Evolutionary conservation across 257 asterid genomes (phyloP), one percentile per base, ranked within the genome.

Genomic region (Solanum ahanhuiri): DNA sequence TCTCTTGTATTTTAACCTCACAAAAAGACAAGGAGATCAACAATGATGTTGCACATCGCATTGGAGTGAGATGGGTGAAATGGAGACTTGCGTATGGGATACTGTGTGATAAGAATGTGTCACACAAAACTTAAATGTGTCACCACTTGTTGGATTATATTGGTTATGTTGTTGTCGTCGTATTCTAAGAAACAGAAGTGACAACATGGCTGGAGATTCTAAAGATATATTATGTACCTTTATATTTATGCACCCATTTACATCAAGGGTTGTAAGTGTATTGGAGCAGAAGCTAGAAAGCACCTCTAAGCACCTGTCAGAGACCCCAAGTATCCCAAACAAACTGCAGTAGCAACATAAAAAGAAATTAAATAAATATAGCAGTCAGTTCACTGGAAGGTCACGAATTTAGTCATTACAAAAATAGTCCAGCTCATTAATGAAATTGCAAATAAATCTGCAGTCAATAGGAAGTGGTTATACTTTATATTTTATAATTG

Each of bases 281-380:
- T 82, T 85, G 18, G 97, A 91, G 88, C 97, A 94, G 89, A 25
- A 83, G 70, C 87, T 88, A 17, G 98, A 93, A 39, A 97, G 96
- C 25, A 91, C 93, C 89, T 95, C 96, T 90, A 97, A 85, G 90
- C 98, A 89, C 91, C 88, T 94, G 88, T 94, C 98, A 25, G 96
- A 93, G 73, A 97, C 98, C 87, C 99, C 98, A 86, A 95, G 93
- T 87, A 97, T 93, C 82, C 99, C 99, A 88, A 97, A 97, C 91
- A 97, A 90, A 93, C 99, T 97, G 95, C 93, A 90, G 41, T 9
- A 85, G 23, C 66, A 86, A 82, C 63, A 35, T 20, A 34, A 11
- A 31, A 20, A 22, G 31, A 83, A 43, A 63, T 30, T 37, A 64
- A n/a, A 57, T 33, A 67, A 41, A 11, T 39, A 9, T 82, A 30